Evolutionary conservation across 768 basidiomycete species (phyloP).

Genomic region (Rhodocollybia butyracea): DNA sequence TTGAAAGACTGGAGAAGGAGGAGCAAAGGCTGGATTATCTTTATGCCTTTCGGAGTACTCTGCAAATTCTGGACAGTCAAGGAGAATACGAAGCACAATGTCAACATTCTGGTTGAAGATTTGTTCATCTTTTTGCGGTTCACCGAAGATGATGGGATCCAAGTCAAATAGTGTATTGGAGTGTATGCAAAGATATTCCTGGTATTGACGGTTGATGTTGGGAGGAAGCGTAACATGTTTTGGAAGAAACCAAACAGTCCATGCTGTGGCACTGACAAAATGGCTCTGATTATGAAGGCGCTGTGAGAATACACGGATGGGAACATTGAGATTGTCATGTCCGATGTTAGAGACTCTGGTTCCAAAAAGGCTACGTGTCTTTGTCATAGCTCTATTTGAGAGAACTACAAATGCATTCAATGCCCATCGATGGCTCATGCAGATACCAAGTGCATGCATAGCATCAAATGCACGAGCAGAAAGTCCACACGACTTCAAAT

Average conservation of each 20-base stretch:
- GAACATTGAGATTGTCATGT: constrained; percentile 20
- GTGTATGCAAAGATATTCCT: background rate
- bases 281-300: constrained; percentile 19
- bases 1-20: constrained; percentile 11
- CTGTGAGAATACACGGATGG: constrained; percentile 22
- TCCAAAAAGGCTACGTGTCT: too few species aligned
- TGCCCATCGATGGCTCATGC: too few species aligned
- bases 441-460: too few species aligned
- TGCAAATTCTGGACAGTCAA: background rate
- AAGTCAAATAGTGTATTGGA: background rate
- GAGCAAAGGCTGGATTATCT: constrained; percentile 1
- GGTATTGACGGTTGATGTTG: constrained; percentile 8
- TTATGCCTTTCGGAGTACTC: background rate
- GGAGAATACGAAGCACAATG: background rate
- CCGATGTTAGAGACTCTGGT: too few species aligned
- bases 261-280: constrained; percentile 20
- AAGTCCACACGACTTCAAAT: too few species aligned
- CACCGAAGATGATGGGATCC: background rate
- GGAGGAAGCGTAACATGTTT: constrained; percentile 2
- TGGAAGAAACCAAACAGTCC: constrained; percentile 19
- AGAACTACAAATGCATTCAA: too few species aligned
- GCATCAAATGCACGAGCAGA: too few species aligned
- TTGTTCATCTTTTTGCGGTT: background rate
- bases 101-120: background rate
- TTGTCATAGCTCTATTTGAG: too few species aligned